These are phyloP conservation scores for Aquilaria malaccensis DNA, from an alignment of 345 rosid species.

Conservation along the genomic window DNA sequence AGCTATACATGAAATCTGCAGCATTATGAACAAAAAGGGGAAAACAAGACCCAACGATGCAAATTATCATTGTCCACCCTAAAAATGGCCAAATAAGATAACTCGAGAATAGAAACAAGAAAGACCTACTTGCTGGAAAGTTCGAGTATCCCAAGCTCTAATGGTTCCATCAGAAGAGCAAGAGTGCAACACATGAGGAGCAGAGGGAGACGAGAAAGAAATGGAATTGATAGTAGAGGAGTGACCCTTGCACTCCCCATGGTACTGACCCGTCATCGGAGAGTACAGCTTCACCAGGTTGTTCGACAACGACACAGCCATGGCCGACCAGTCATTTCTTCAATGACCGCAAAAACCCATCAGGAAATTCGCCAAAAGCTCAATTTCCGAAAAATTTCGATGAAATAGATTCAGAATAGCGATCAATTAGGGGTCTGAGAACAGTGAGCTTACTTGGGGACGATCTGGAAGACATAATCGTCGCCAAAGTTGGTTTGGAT, in stretches of 20 bases:
- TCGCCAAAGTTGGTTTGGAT: constrained; percentile 83
- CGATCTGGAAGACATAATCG: constrained; percentile 85
- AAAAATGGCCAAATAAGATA: not conserved
- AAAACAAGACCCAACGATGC: not conserved
- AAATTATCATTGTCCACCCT: not conserved
- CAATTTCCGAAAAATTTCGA: not conserved
- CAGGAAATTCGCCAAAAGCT: not conserved
- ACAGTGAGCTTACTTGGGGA: constrained; percentile 42
- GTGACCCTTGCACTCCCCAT: constrained; percentile 84
- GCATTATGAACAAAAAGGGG: constrained; percentile 1
- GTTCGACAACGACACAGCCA: constrained; percentile 88
- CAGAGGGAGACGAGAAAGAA: constrained; percentile 49
- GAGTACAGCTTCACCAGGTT: constrained; percentile 78
- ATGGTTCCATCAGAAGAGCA: constrained; percentile 91
- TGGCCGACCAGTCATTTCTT: constrained; percentile 77
- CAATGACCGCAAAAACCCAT: not conserved
- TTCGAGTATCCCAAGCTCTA: constrained; percentile 86
- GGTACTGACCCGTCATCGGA: constrained; percentile 73
- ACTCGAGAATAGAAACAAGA: not conserved
- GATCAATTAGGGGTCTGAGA: not conserved
- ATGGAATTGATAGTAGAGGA: constrained; percentile 55
- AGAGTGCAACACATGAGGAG: constrained; percentile 68
- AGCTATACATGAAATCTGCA: constrained; percentile 53
- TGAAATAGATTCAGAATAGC: not conserved
- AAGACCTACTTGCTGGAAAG: constrained; percentile 52